Base-by-base conservation (phyloP, 2,329 filamentous ascomycete genomes). In the Pleurostoma richardsiae region DNA sequence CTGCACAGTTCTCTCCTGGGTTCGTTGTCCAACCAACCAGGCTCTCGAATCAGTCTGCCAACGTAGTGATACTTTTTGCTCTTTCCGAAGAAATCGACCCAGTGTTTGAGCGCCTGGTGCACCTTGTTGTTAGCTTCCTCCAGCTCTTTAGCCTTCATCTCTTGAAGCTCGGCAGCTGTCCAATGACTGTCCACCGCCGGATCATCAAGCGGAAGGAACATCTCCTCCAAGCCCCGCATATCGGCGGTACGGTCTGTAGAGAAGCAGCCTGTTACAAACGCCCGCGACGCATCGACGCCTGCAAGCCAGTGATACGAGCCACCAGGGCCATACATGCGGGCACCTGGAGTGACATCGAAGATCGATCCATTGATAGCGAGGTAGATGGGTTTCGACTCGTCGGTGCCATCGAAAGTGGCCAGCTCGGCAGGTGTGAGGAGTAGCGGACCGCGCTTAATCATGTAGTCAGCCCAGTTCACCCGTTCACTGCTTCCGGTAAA, bases 221-320 rank as follows among this genome's bases (percentile, higher is more conserved):
- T 94, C 52, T 84, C 79, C 70, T 97, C 94, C 4, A 89, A 85
- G 41, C 94, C 94, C 51, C 88, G 80, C 64, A 96, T 71, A 69
- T 99, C 94, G 4, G 87, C 77, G 2, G 85, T 94, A 30, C 84
- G 74, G 72, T 99, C 94, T 53, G 90, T 85, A 38, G 80, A 72
- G 70, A 99, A 99, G 67, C 94, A 99, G 19, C 89, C 90, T 3
- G 94, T 97, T 7, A 99, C 83, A 66, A 90, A 99, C 26, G 85
- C 90, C 42, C 94, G 85, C 10, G 87, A 83, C 31, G 92, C 91
- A 67, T 99, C 94, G 52, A 78, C 77, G 50, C 92, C 94, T 0
- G 90, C 82, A 66, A 99, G 96, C 69, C 86, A 85, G 59, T 84
- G 77, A 74, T 99, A 99, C 36, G 82, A 83, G 4, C 91, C 94